These are phyloP conservation scores for Nitzschia sp. DNA, from an alignment of 108 stramenopile genomes.

Conservation along the genomic window DNA sequence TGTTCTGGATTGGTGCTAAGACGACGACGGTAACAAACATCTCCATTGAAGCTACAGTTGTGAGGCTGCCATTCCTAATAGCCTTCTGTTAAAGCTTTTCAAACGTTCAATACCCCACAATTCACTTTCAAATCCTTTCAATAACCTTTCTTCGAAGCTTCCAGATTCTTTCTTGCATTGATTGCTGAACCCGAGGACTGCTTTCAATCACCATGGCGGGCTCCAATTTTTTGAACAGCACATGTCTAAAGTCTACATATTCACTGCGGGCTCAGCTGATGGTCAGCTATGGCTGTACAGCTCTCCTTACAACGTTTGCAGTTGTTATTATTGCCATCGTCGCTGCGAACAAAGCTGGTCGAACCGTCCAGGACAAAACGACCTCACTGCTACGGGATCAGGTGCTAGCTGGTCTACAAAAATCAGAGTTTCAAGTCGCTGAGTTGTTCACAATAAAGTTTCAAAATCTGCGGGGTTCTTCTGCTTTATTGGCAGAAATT, in stretches of 20 bases:
- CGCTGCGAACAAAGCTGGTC: conserved; percentile 27
- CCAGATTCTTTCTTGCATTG: no score
- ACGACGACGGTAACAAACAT: no score
- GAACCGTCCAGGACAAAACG: conserved; percentile 32
- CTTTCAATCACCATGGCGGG: conserved; percentile 1
- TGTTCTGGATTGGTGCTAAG: no score
- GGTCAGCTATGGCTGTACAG: conserved; percentile 44
- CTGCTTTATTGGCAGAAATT: conserved; percentile 36
- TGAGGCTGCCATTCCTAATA: no score
- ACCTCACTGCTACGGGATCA: conserved; percentile 22
- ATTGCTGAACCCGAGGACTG: no score
- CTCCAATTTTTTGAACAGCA: conserved; percentile 13
- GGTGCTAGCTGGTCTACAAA: conserved; percentile 19
- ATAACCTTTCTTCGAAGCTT: no score
- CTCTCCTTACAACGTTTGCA: conserved; percentile 35
- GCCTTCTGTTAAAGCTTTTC: no score
- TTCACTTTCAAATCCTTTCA: no score
- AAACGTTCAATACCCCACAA: no score
- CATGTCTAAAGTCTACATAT: conserved; percentile 46
- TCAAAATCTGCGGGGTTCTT: conserved; percentile 20
- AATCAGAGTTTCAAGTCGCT: conserved; percentile 25
- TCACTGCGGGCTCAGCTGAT: conserved; percentile 56
- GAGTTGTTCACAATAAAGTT: conserved; percentile 28
- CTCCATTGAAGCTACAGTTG: no score
- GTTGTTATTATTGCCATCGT: conserved; percentile 43